Base-by-base conservation (phyloP, 176 grass and related monocot species). In the Lolium rigidum region DNA sequence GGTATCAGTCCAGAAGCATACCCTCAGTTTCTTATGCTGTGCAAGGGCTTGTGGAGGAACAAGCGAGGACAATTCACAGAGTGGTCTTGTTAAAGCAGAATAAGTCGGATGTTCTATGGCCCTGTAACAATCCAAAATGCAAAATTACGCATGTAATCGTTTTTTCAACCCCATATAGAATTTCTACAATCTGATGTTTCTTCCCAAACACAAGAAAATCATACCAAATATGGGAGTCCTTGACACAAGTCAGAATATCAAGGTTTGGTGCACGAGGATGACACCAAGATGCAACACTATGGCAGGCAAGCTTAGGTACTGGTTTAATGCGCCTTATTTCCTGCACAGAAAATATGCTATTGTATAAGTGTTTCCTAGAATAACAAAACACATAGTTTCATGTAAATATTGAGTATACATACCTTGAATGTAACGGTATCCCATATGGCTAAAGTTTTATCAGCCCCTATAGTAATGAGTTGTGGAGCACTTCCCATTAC, bases 221-320 rank as follows among this genome's bases (percentile, higher is more conserved):
- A 59, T 96, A 99, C 97, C 94, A 99, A 73, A 99, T 99, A 90
- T 99, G 97, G 31, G 97, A 99, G 82, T 99, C 97, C 88, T 96
- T 99, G 44, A 96, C 97, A 90, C 97, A 99, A 88, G 97, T 96
- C 74, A 99, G 88, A 86, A 99, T 99, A 93, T 99, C 94, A 92
- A 96, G 94, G 87, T 96, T 99, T 88, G 94, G 97, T 87, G 94
- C 97, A 50, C 94, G 90, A 76, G 97, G 94, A 88, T 99, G 97
- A 51, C 94, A 96, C 97, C 97, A 99, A n/a, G 97, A 99, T 94
- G 94, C 88, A 84, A 99, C 94, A 85, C 97, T 99, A 79, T 99
- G 97, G 48, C 97, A 99, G 84, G 97, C 90, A 94, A 99, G 94
- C 88, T 94, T 99, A 49, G 92, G 80, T 72, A 99, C 94, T 78